Evolutionary conservation across 192 early-diverging fungal genomes (phyloP).

Genomic region (Coemansia sp.): DNA sequence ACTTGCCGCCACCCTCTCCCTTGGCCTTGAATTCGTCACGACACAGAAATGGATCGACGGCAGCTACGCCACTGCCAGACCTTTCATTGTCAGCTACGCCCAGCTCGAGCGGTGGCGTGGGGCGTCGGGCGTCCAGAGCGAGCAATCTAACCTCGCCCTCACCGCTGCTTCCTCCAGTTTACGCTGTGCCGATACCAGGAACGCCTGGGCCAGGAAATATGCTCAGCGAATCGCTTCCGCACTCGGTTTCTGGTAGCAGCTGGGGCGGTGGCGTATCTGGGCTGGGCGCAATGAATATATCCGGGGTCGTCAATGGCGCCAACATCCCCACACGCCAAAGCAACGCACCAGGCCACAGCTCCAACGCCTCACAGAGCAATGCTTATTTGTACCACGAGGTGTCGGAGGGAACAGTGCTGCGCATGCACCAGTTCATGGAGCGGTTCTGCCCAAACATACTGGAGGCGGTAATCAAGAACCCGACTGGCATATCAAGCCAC

Average conservation of each 20-base stretch:
- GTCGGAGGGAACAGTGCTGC: conserved; percentile 49
- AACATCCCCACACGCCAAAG: conserved; percentile 17
- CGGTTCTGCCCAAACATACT: conserved; percentile 47
- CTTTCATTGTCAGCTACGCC: conserved; percentile 24
- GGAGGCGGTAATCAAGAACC: conserved; percentile 42
- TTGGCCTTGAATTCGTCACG: conserved; percentile 30
- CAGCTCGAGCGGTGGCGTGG: conserved; percentile 11
- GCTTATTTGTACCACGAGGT: conserved; percentile 45
- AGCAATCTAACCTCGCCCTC: conserved; percentile 35
- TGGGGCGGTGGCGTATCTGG: conserved; percentile 27
- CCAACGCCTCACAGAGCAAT: conserved; percentile 14
- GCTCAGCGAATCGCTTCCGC: conserved; percentile 39
- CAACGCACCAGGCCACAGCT: conserved; percentile 16
- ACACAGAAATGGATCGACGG: conserved; percentile 12
- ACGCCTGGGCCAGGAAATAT: conserved; percentile 51
- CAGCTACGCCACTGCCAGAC: conserved; percentile 22
- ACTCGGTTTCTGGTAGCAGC: conserved; percentile 35
- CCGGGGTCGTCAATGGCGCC: conserved; percentile 3
- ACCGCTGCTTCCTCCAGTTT: conserved; percentile 42
- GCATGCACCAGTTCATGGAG: conserved; percentile 57
- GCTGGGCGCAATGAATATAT: conserved; percentile 35
- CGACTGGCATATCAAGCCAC: conserved; percentile 52
- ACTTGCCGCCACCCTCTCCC: conserved; percentile 40
- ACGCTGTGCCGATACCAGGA: conserved; percentile 51
- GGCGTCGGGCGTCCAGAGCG: conserved; percentile 31